Percentiles rank a stretch among this genome's conserved stretches.
phyloP scores from a whole-genome alignment of 2,329 filamentous ascomycete species.

The Neonectria neomacrospora region DNA sequence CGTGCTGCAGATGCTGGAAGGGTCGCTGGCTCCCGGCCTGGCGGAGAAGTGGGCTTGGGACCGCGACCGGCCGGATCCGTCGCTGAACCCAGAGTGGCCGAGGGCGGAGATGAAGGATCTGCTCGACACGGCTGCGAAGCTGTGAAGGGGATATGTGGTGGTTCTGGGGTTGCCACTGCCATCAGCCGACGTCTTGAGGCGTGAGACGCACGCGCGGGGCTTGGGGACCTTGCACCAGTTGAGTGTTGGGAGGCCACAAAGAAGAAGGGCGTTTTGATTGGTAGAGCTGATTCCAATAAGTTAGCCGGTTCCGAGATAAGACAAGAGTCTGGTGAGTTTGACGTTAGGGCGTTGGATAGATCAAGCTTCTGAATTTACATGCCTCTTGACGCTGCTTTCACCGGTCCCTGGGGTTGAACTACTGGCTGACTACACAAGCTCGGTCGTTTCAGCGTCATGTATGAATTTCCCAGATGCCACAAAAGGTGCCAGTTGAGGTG shows the following conservation, averaged over 20 bases:
- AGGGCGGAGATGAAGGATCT: constrained; percentile 67
- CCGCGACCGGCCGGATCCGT: constrained; percentile 64
- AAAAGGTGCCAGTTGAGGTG: not conserved
- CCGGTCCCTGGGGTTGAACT: not conserved
- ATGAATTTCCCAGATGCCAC: not conserved
- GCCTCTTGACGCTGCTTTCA: not conserved
- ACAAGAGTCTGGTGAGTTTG: not conserved
- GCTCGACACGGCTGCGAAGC: constrained; percentile 42
- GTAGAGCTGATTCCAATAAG: not conserved
- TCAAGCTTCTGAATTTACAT: not conserved
- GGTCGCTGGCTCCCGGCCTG: constrained; percentile 55
- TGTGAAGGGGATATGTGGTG: not conserved
- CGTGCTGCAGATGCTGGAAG: constrained; percentile 65
- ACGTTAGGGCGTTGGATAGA: not conserved
- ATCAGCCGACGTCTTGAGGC: not conserved
- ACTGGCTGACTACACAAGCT: not conserved
- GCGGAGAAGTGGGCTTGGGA: constrained; percentile 67
- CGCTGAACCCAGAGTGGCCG: constrained; percentile 66
- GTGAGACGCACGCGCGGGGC: not conserved
- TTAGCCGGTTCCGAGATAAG: not conserved
- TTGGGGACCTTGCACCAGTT: not conserved
- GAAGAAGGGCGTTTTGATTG: no score
- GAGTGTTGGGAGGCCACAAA: no score
- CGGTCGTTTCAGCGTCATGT: not conserved
- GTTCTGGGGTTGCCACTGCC: no score